Conservation (phyloP, 2,329 filamentous ascomycete species). For the Talaromyces sp. region DNA sequence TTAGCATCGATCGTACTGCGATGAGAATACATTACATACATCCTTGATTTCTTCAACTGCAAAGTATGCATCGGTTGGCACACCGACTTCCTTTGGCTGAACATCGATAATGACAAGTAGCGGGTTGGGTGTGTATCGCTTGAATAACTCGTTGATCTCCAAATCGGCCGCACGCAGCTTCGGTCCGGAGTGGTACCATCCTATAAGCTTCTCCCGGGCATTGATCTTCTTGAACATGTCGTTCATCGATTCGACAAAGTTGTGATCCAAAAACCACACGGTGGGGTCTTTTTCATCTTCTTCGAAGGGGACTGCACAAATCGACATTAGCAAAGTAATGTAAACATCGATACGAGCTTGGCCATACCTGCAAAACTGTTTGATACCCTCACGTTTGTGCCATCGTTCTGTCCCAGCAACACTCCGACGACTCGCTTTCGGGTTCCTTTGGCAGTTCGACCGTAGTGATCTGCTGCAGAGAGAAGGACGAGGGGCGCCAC, state of each 20-base stretch:
- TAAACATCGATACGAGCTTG: background rate
- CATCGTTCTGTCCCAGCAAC: slow-evolving; percentile 90
- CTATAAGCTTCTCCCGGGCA: slow-evolving; percentile 96
- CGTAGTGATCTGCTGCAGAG: slow-evolving; percentile 97
- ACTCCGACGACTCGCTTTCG: slow-evolving; percentile 90
- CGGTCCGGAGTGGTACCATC: slow-evolving; percentile 98
- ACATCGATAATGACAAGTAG: slow-evolving; percentile 97
- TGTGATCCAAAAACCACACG: slow-evolving; percentile 99
- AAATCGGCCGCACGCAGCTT: slow-evolving; percentile 95
- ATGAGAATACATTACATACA: slow-evolving; percentile 50
- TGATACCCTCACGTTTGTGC: slow-evolving; percentile 92
- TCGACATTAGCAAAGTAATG: background rate
- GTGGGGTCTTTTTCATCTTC: slow-evolving; percentile 98
- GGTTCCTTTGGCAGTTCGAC: slow-evolving; percentile 85
- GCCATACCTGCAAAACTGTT: slow-evolving; percentile 91
- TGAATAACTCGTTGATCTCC: slow-evolving; percentile 99
- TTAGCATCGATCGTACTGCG: background rate
- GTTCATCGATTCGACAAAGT: slow-evolving; percentile 99
- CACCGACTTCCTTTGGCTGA: slow-evolving; percentile 94
- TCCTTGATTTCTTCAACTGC: slow-evolving; percentile 99
- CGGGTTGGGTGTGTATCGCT: slow-evolving; percentile 96
- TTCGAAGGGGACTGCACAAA: slow-evolving; percentile 90
- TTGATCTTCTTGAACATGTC: slow-evolving; percentile 99
- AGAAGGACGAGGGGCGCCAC: slow-evolving; percentile 97
- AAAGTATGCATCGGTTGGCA: slow-evolving; percentile 98